Base-by-base conservation (phyloP, 1,284 basidiomycete species). In the Ganoderma sinense region DNA sequence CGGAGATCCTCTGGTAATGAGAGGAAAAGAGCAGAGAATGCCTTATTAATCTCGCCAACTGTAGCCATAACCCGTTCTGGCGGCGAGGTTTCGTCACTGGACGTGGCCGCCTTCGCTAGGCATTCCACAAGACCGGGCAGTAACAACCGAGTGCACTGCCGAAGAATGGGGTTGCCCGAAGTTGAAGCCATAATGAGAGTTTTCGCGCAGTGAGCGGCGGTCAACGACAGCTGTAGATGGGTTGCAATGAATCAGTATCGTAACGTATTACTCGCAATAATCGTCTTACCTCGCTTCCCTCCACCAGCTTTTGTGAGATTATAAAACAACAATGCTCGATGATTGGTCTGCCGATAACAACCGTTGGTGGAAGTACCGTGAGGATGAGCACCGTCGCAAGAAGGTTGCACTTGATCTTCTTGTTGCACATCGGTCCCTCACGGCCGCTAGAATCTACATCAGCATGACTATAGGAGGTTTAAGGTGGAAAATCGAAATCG, bases 361-460 rank as follows among this genome's bases (percentile, higher is more conserved):
- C 85, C 14, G 84, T 85, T 0, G 88, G 75, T 1, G 96, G 94
- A 2, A 97, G 82, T 16, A 93, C 88, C 0, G 97, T 98, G 51
- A 99, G 80, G 65, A 98, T 87, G 8, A 99, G 87, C 2, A 96
- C 96, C 0, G 92, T 86, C 0, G 96, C 94, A 20, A 99, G 83
- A 69, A 99, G 86, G 80, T 98, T 98, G 79, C 93, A 95, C 82
- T 96, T 97, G 80, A 95, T 88, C 83, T 98, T 98, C 81, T 92
- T 90, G 10, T 88, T 83, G 1, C 94, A 94, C 13, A 94, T 89
- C 0, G 86, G 76, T 4, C 97, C 97, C 69, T 91, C 87, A 60
- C 96, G 90, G 11, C 94, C 91, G 67, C 96, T 97, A 75, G 41
- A 40, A 58, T 64, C 18, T 40, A 61, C 6, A 8, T 61, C 23